These are phyloP conservation scores for Hyaloscypha variabilis DNA, from an alignment of 495 filamentous ascomycete species.

Conservation along the genomic window DNA sequence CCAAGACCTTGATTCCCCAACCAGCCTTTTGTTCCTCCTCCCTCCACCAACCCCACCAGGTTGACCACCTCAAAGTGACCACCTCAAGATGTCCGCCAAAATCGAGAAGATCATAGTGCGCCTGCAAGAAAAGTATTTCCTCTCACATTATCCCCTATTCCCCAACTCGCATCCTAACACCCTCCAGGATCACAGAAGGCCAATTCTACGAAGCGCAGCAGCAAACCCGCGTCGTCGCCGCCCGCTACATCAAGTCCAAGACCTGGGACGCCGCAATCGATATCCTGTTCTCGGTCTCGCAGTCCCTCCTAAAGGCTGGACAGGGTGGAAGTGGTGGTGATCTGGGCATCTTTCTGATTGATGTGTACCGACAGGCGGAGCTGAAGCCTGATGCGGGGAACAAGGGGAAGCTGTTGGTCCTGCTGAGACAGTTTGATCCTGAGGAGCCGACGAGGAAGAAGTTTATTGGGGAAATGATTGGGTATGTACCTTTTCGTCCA, in stretches of 20 bases:
- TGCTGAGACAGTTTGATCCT: slow-evolving; percentile 77
- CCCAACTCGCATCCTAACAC: not conserved
- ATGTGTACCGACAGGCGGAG: slow-evolving; percentile 84
- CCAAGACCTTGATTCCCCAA: not conserved
- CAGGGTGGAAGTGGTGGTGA: slow-evolving; percentile 93
- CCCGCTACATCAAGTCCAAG: slow-evolving; percentile 82
- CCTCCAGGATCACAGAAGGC: slow-evolving; percentile 80
- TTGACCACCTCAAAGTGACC: not conserved
- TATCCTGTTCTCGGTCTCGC: slow-evolving; percentile 81
- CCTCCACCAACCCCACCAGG: not conserved
- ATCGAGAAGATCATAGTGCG: slow-evolving; percentile 76
- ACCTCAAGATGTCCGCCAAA: slow-evolving; percentile 56
- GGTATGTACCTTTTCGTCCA: slow-evolving; percentile 45
- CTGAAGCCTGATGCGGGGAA: slow-evolving; percentile 67
- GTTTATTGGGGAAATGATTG: slow-evolving; percentile 85
- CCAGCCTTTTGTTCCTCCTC: not conserved
- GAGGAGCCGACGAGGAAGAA: slow-evolving; percentile 90
- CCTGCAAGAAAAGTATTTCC: slow-evolving; percentile 65
- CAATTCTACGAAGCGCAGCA: slow-evolving; percentile 97
- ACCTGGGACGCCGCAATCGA: slow-evolving; percentile 86
- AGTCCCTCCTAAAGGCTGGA: slow-evolving; percentile 81
- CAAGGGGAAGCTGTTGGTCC: slow-evolving; percentile 58
- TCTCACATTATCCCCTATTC: not conserved
- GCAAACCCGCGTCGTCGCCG: slow-evolving; percentile 91
- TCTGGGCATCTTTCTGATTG: slow-evolving; percentile 79